Conservation (phyloP, 2,329 filamentous ascomycete species). For the Venturia pyrina region DNA sequence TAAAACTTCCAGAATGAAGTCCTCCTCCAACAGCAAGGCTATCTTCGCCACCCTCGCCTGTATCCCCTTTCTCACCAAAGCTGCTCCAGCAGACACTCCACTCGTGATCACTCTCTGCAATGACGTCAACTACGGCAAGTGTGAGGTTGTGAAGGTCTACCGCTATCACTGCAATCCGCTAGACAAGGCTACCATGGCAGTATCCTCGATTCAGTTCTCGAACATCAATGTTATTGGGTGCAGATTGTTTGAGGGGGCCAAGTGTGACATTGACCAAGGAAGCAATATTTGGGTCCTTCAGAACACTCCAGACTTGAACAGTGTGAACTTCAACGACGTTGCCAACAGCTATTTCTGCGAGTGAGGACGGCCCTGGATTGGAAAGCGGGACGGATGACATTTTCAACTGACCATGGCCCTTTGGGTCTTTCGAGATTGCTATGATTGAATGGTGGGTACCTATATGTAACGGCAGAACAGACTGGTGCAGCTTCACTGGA, state of each 20-base stretch:
- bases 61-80: neutral
- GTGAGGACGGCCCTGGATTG: neutral
- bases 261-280: neutral
- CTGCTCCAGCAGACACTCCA: neutral
- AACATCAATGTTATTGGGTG: neutral
- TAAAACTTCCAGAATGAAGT: neutral
- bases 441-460: neutral
- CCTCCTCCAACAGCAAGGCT: neutral
- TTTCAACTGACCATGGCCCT: neutral
- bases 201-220: neutral
- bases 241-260: neutral
- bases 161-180: neutral
- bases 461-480: neutral
- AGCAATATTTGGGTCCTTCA: neutral
- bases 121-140: neutral
- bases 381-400: neutral
- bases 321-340: neutral
- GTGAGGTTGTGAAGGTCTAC: neutral
- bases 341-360: neutral
- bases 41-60: neutral
- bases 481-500: neutral
- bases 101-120: neutral
- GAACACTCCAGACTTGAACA: neutral
- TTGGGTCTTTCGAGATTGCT: neutral
- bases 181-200: neutral